These are phyloP conservation scores for Sporisorium graminicola DNA, from an alignment of 1,284 basidiomycete species.

Conservation along the genomic window DNA sequence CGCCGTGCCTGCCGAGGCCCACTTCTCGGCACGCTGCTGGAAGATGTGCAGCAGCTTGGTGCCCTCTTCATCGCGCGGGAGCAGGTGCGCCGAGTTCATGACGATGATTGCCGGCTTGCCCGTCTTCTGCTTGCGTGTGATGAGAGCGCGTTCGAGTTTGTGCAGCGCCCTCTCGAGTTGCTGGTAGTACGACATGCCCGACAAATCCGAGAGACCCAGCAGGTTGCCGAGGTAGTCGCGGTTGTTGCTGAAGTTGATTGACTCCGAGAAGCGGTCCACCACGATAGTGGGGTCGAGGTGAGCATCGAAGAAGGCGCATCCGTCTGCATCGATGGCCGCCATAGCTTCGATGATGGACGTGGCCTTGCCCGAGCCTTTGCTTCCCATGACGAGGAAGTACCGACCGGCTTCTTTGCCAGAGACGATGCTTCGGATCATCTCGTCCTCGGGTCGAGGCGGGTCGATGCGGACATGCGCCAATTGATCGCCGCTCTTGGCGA, in stretches of 20 bases:
- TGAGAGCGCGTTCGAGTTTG: conserved; percentile 64
- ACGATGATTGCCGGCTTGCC: conserved; percentile 65
- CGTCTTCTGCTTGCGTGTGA: conserved; percentile 47
- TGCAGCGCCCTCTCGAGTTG: conserved; percentile 61
- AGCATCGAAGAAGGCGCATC: conserved; percentile 65
- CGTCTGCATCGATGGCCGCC: conserved; percentile 57
- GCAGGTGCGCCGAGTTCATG: conserved; percentile 63
- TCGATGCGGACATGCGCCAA: conserved; percentile 55
- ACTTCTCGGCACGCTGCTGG: conserved; percentile 66
- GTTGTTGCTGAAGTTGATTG: conserved; percentile 64
- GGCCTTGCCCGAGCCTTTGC: conserved; percentile 63
- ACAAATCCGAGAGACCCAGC: conserved; percentile 61
- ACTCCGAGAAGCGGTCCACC: conserved; percentile 63
- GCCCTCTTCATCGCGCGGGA: conserved; percentile 62
- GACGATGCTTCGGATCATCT: conserved; percentile 61
- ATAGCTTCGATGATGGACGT: conserved; percentile 65
- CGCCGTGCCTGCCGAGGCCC: conserved; percentile 60
- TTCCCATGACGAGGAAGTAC: conserved; percentile 65
- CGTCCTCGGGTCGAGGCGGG: conserved; percentile 56
- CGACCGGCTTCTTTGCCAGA: conserved; percentile 59
- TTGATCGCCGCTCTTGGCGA: conserved; percentile 56
- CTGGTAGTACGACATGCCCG: conserved; percentile 62
- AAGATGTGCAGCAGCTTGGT: conserved; percentile 60
- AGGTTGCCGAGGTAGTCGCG: conserved; percentile 65
- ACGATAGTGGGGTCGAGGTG: conserved; percentile 59